A percentile compares a stretch with the other conserved stretches of the same genome.
phyloP scores from a whole-genome alignment of 163 green algal genomes.

The Coccomyxa subellipsoidea region DNA sequence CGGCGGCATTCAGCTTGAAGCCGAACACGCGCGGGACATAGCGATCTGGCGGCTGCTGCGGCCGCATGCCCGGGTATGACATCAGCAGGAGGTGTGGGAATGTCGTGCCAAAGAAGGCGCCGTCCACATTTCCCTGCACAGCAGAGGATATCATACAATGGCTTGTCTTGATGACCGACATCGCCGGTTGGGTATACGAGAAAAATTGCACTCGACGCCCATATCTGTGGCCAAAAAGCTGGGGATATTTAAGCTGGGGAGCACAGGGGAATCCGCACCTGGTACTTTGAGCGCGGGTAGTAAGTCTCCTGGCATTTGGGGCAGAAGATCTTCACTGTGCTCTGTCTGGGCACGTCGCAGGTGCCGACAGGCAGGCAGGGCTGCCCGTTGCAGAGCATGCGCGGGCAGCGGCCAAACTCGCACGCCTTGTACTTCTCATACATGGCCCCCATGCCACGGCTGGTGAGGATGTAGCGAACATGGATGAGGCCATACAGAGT shows the following conservation, averaged over 20 bases:
- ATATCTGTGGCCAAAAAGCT: too few relatives aligned
- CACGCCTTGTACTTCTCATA: conserved; percentile 95
- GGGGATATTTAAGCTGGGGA: background rate
- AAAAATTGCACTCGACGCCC: too few relatives aligned
- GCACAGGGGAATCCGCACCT: conserved; percentile 19
- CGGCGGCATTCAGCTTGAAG: conserved; percentile 83
- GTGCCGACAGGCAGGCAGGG: conserved; percentile 93
- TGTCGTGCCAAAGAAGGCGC: conserved; percentile 98
- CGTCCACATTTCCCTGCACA: conserved; percentile 83
- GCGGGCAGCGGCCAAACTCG: conserved; percentile 95
- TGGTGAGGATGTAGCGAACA: conserved; percentile 94
- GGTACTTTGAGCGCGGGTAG: conserved; percentile 90
- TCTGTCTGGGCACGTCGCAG: conserved; percentile 87
- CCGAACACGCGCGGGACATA: conserved; percentile 92
- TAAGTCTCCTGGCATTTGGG: conserved; percentile 95
- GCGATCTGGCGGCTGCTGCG: conserved; percentile 58
- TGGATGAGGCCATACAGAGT: conserved; percentile 99
- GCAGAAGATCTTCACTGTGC: conserved; percentile 96
- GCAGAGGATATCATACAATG: too few relatives aligned
- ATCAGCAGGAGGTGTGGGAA: conserved; percentile 98
- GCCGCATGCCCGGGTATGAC: conserved; percentile 87
- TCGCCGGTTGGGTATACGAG: too few relatives aligned
- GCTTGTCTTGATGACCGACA: too few relatives aligned
- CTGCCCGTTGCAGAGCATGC: conserved; percentile 83
- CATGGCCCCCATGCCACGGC: conserved; percentile 79